Evolutionary conservation across 1,284 basidiomycete genomes (phyloP).

Genomic region (Pseudozyma sp.): DNA sequence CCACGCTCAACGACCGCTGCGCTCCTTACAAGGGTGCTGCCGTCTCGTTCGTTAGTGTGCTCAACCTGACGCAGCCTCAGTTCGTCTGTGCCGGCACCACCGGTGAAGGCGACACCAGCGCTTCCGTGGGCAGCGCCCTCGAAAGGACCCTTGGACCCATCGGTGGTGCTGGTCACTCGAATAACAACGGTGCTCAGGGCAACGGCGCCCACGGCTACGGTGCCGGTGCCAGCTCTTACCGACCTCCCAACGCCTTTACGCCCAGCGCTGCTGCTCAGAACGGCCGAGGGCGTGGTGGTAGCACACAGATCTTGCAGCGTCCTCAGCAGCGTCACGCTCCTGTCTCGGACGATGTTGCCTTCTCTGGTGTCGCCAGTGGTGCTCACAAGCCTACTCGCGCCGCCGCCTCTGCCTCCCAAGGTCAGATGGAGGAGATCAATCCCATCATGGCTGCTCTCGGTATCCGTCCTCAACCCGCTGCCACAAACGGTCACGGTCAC

Average conservation of each 20-base stretch:
- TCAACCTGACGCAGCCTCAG: constrained; percentile 65
- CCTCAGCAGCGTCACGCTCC: constrained; percentile 38
- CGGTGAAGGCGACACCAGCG: constrained; percentile 35
- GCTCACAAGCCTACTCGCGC: constrained; percentile 35
- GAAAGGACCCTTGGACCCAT: constrained; percentile 54
- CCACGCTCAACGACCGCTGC: constrained; percentile 78
- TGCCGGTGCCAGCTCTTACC: constrained; percentile 27
- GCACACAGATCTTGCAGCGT: constrained; percentile 44
- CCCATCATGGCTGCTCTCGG: constrained; percentile 52
- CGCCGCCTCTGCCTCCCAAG: constrained; percentile 16
- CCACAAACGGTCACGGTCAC: constrained; percentile 12
- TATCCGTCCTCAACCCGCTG: constrained; percentile 27
- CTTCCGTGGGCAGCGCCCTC: constrained; percentile 45
- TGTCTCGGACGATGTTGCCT: constrained; percentile 47
- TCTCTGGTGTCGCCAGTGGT: constrained; percentile 52
- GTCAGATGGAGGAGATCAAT: constrained; percentile 40
- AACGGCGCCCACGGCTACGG: constrained; percentile 38
- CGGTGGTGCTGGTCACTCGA: constrained; percentile 27
- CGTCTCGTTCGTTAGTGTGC: constrained; percentile 56
- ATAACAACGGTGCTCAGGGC: constrained; percentile 23
- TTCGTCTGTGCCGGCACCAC: constrained; percentile 50
- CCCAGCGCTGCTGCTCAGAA: constrained; percentile 30
- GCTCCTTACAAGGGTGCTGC: constrained; percentile 52
- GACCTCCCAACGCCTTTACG: constrained; percentile 49
- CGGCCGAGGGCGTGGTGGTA: constrained; percentile 23